Conservation (phyloP, 768 basidiomycete species). For the Leucosporidium creatinivorum region DNA sequence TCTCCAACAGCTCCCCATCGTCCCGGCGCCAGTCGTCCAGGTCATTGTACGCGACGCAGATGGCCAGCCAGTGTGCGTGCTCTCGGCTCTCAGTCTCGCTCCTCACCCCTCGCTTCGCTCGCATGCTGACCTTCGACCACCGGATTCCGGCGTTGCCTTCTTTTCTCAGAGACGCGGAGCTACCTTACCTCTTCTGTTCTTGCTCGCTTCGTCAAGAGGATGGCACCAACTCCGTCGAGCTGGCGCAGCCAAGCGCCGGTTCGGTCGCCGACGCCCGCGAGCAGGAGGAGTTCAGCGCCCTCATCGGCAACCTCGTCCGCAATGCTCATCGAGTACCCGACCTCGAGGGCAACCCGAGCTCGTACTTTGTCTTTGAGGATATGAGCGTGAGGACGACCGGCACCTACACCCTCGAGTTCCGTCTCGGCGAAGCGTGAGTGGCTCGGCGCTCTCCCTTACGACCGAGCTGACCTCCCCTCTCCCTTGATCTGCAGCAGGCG, state of each 20-base stretch:
- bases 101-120: not conserved
- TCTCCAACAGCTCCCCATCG: conserved; percentile 62
- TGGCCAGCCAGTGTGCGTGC: conserved; percentile 67
- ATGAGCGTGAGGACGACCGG: conserved; percentile 76
- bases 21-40: conserved; percentile 71
- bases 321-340: conserved; percentile 73
- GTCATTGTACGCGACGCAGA: conserved; percentile 65
- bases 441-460: not conserved
- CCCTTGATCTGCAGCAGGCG: conserved; percentile 43
- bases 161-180: conserved; percentile 62
- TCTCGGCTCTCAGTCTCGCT: conserved; percentile 8
- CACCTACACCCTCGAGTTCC: conserved; percentile 60
- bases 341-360: conserved; percentile 57
- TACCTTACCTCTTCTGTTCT: conserved; percentile 81
- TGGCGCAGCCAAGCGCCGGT: conserved; percentile 39
- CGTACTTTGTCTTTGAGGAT: conserved; percentile 76
- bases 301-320: conserved; percentile 80
- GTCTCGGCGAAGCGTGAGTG: conserved; percentile 62
- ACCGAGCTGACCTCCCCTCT: not conserved
- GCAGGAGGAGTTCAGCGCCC: conserved; percentile 49
- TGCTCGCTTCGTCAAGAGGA: conserved; percentile 67
- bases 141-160: conserved; percentile 16
- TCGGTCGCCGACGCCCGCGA: conserved; percentile 38
- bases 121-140: not conserved
- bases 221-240: conserved; percentile 57